Evolutionary conservation across 164 flowering plant genomes (phyloP), one percentile per base, ranked within the genome.

Genomic region (Tinospora cordifolia): DNA sequence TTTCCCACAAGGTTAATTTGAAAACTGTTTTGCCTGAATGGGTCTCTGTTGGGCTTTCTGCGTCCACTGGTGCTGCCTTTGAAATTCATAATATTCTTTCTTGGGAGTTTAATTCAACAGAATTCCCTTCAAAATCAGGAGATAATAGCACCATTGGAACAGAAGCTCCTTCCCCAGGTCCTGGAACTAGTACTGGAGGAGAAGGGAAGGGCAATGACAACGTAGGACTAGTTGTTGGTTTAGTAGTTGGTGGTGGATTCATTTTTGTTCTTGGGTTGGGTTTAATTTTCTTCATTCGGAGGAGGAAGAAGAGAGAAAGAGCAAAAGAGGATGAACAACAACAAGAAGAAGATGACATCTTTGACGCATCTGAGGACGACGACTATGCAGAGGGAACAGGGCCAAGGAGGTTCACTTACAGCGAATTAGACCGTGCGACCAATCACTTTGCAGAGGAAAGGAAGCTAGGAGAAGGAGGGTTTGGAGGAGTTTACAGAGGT

Each of bases 401-500:
- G 26, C 79, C 79, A 0, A 72, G 51, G 69, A 69, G 70, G 36
- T 76, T 72, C 44, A 60, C 73, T 8, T 72, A 72, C 51, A 46
- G 3, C 7, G 73, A 76, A 54, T 68, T 76, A 46, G 75, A 27
- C 5, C 57, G 39, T 0, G 72, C 79, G 0, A 76, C 79, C 9
- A 71, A 72, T 26, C 76, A 76, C 66, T 81, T 81, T 65, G 63
- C 83, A 0, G 57, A 49, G 1, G 76, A 68, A 0, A 68, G 78
- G 19, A 83, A 83, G 71, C 51, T 83, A 11, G 82, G 82, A 0
- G 69, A 83, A 30, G 85, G 85, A 59, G 85, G 85, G 8, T 83
- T 80, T 47, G 83, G 82, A 13, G 70, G 70, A 13, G 70, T 68
- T 10, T 68, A 68, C 34, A 68, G 70, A 12, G 79, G 81, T 0